Base-by-base conservation (phyloP, 176 grass and related monocot genomes). In the Phyllostachys edulis region DNA sequence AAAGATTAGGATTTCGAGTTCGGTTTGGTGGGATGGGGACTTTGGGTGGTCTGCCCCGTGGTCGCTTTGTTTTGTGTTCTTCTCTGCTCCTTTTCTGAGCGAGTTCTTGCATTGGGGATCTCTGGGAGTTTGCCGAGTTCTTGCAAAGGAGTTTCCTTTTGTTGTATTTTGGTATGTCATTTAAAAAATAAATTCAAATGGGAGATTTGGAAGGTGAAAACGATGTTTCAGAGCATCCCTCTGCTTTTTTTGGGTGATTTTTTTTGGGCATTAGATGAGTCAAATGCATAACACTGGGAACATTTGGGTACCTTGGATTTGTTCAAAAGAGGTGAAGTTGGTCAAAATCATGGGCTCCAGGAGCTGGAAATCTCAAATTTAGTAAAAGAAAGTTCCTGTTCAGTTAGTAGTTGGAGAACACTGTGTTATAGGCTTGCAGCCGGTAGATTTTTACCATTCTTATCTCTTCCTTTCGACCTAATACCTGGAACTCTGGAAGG, bases 51-150 rank as follows among this genome's bases (percentile, higher is more conserved):
- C 29, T 26, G 56, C 13, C 18, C 21, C 4, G 44, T 1, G n/a
- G 0, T 42, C 55, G 6, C 32, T 29, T 52, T 2, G 40, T 54
- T 36, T 47, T 45, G 20, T 39, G 49, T 4, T 39, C 16, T 80
- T 37, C 42, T 17, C 57, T 0, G 57, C 73, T 55, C 45, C 34
- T 40, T 20, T 27, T 2, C 49, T 0, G 44, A 7, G 71, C 59
- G 63, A 24, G 38, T 1, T 69, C 73, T 42, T 68, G 37, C 83
- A 69, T 85, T 34, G 47, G 62, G 62, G 81, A 83, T 83, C 81
- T 83, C 63, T 9, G 63, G 12, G 20, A 2, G 50, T 46, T 5
- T 23, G 78, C 20, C 59, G 46, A 5, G 72, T 36, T 68, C 49
- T 4, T 21, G 62, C 34, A 18, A 54, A 20, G 21, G 27, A 13